Percentiles rank a stretch among this genome's conserved stretches.
Conservation (phyloP, 2,329 filamentous ascomycete genomes). For the Trichophyton simii region DNA sequence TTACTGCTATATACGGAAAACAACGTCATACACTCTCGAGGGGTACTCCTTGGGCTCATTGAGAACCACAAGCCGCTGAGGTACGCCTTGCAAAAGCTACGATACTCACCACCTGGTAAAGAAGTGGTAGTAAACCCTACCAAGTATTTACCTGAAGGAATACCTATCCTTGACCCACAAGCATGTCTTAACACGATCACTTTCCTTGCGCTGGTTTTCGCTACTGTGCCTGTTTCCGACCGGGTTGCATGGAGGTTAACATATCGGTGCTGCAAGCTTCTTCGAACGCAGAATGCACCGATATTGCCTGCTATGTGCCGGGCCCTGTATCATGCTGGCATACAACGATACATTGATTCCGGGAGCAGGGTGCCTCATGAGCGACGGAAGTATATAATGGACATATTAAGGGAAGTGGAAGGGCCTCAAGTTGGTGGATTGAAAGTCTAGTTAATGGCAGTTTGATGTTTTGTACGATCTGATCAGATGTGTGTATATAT, state of each 20-base stretch:
- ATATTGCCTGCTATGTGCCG: slow-evolving; percentile 34
- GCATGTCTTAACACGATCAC: slow-evolving; percentile 34
- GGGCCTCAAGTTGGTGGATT: slow-evolving; percentile 26
- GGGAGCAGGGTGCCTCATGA: slow-evolving; percentile 22
- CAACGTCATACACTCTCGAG: slow-evolving; percentile 14
- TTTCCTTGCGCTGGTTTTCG: slow-evolving; percentile 33
- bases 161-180: slow-evolving; percentile 21
- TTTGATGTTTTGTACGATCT: background rate
- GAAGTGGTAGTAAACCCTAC: background rate
- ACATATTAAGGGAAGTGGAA: slow-evolving; percentile 33
- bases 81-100: slow-evolving; percentile 19
- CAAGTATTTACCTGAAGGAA: background rate
- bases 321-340: slow-evolving; percentile 39
- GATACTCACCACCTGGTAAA: background rate
- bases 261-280: slow-evolving; percentile 36
- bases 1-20: slow-evolving; percentile 22
- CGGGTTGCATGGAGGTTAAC: slow-evolving; percentile 36
- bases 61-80: slow-evolving; percentile 28
- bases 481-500: background rate
- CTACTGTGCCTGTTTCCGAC: slow-evolving; percentile 24
- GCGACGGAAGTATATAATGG: slow-evolving; percentile 34
- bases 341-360: slow-evolving; percentile 32
- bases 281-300: slow-evolving; percentile 31
- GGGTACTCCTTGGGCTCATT: slow-evolving; percentile 25
- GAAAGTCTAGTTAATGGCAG: background rate